Evolutionary conservation across 352 stramenopile genomes (phyloP).

Genomic region (Hyphochytrium catenoides): DNA sequence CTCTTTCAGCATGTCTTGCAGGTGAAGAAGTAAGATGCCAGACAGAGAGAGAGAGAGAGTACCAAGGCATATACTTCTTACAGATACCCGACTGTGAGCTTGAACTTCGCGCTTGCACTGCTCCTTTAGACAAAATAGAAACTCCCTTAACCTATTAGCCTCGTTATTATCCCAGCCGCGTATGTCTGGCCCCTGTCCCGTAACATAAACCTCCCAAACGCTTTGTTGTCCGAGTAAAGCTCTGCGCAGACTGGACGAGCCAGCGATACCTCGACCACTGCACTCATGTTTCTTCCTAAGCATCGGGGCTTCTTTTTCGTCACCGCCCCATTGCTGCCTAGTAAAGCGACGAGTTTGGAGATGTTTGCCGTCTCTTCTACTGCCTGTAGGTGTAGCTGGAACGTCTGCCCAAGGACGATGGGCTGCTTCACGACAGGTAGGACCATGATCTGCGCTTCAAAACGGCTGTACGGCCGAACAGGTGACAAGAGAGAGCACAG

Average conservation of each 20-base stretch:
- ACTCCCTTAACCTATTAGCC: conserved; percentile 37
- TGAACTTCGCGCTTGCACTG: too few relatives aligned
- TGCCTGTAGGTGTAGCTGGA: conserved; percentile 62
- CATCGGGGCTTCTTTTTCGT: conserved; percentile 55
- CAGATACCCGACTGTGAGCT: too few relatives aligned
- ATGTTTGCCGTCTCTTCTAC: conserved; percentile 56
- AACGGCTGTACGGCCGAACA: conserved; percentile 22
- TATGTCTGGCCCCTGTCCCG: conserved; percentile 49
- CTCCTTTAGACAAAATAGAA: too few relatives aligned
- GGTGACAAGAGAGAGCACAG: conserved; percentile 49
- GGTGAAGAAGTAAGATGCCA: too few relatives aligned
- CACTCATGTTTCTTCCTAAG: conserved; percentile 51
- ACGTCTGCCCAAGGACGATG: conserved; percentile 45
- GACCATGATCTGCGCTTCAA: conserved; percentile 69
- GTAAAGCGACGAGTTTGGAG: conserved; percentile 38
- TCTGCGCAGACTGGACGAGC: conserved; percentile 46
- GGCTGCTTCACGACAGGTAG: conserved; percentile 56
- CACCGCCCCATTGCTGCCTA: conserved; percentile 37
- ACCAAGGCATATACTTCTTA: too few relatives aligned
- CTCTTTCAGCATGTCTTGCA: too few relatives aligned
- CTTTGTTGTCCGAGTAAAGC: conserved; percentile 38
- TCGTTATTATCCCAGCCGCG: conserved; percentile 52
- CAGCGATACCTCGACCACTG: conserved; percentile 52
- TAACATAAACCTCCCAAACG: conserved; percentile 53
- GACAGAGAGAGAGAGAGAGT: too few relatives aligned